phyloP scores from a whole-genome alignment of 768 basidiomycete genomes.

The Amanita inopinata region DNA sequence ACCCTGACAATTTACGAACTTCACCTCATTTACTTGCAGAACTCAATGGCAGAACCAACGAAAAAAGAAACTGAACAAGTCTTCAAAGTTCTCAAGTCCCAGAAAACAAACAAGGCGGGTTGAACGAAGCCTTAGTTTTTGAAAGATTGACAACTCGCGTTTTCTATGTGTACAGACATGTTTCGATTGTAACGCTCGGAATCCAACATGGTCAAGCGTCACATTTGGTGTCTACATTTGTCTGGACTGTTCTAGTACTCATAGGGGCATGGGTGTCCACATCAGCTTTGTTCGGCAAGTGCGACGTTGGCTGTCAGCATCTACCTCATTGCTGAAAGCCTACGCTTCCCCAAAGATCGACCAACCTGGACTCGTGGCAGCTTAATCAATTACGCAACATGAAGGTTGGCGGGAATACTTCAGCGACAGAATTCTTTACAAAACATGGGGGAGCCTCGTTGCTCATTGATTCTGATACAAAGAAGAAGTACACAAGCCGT shows the following conservation, averaged over 20 bases:
- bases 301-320: background rate
- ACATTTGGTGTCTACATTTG: constrained; percentile 98
- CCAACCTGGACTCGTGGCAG: constrained; percentile 94
- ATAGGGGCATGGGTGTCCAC: constrained; percentile 97
- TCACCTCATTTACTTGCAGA: background rate
- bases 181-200: constrained; percentile 92
- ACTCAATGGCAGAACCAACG: constrained; percentile 61
- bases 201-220: constrained; percentile 96
- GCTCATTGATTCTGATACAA: constrained; percentile 63
- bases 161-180: constrained; percentile 30
- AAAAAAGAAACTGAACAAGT: constrained; percentile 84
- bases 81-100: constrained; percentile 71
- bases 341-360: constrained; percentile 50
- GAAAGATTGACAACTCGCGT: background rate
- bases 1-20: too few species aligned
- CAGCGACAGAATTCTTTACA: constrained; percentile 81
- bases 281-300: constrained; percentile 91
- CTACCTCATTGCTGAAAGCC: constrained; percentile 3
- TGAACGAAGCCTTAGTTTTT: background rate
- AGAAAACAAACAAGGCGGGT: constrained; percentile 82
- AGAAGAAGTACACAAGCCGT: constrained; percentile 83
- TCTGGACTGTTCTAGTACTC: constrained; percentile 89
- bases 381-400: constrained; percentile 84
- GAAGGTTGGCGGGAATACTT: constrained; percentile 91
- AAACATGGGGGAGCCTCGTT: constrained; percentile 74